Conservation (phyloP, 2,329 filamentous ascomycete genomes). For the Ceratocystis smalleyi region DNA sequence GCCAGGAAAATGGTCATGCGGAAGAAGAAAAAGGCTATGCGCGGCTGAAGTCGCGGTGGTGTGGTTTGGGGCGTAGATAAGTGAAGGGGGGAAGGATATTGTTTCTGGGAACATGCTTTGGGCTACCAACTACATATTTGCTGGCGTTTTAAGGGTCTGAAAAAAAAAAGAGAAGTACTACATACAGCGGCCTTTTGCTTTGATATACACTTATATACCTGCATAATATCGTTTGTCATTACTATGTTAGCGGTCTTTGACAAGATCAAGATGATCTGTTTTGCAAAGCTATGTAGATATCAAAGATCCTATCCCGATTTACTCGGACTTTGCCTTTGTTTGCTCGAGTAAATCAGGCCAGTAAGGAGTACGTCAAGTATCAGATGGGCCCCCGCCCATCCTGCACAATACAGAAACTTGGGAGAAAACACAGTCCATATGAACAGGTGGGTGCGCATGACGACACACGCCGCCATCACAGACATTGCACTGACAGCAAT, state of each 20-base stretch:
- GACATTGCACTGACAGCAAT: constrained; percentile 46
- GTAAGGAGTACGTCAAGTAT: constrained; percentile 51
- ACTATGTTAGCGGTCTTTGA: background rate
- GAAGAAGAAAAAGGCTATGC: constrained; percentile 16
- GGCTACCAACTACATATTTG: constrained; percentile 3
- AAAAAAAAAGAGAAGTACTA: constrained; percentile 17
- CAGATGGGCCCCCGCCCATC: constrained; percentile 80
- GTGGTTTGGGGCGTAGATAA: background rate
- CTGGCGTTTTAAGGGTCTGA: constrained; percentile 17
- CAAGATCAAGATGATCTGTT: background rate
- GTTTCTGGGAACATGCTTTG: constrained; percentile 1
- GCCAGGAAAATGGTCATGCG: constrained; percentile 16
- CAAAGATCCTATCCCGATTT: background rate
- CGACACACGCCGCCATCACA: constrained; percentile 80
- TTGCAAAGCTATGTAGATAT: background rate
- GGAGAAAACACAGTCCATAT: constrained; percentile 98
- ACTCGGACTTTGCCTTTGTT: background rate
- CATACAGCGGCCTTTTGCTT: constrained; percentile 12
- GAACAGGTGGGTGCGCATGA: constrained; percentile 75
- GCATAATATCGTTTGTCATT: background rate
- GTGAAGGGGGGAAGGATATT: background rate
- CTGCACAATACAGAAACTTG: constrained; percentile 85
- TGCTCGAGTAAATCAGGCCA: constrained; percentile 33
- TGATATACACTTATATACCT: constrained; percentile 3
- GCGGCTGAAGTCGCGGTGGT: background rate